A percentile compares a stretch with the other conserved stretches of the same genome.
These are phyloP conservation scores for Massospora cicadina DNA, from an alignment of 371 early-diverging fungal species.

Conservation along the genomic window DNA sequence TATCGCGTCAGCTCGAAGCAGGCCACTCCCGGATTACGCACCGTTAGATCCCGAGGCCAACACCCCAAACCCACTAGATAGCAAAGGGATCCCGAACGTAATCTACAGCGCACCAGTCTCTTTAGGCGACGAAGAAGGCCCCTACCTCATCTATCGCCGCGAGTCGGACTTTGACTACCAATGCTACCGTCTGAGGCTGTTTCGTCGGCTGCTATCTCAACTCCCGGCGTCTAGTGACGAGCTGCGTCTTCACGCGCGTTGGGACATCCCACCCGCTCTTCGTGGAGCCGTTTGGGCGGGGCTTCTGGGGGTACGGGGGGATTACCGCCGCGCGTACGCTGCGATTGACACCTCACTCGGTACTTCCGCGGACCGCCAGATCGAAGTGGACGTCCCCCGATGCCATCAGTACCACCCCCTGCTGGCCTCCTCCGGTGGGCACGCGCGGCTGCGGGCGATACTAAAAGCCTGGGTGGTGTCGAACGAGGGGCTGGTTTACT, in stretches of 20 bases:
- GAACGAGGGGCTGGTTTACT: conserved; percentile 49
- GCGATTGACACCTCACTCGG: conserved; percentile 32
- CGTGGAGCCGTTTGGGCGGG: conserved; percentile 66
- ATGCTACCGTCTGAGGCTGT: conserved; percentile 34
- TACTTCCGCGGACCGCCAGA: conserved; percentile 34
- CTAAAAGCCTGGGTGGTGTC: conserved; percentile 49
- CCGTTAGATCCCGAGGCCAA: background rate
- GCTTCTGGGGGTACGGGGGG: conserved; percentile 42
- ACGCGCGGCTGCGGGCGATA: conserved; percentile 42
- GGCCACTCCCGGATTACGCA: conserved; percentile 13
- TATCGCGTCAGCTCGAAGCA: conserved; percentile 19
- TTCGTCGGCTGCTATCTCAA: conserved; percentile 38
- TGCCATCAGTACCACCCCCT: conserved; percentile 72
- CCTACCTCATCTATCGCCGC: conserved; percentile 22
- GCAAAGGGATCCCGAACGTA: background rate
- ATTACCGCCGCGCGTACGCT: conserved; percentile 33
- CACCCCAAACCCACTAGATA: background rate
- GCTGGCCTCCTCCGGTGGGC: conserved; percentile 48
- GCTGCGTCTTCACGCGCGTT: conserved; percentile 44
- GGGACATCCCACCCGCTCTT: conserved; percentile 53
- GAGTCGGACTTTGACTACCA: conserved; percentile 57
- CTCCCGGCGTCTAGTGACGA: conserved; percentile 47
- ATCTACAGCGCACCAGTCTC: background rate
- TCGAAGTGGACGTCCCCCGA: conserved; percentile 49
- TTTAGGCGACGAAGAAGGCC: conserved; percentile 4